Percentiles rank a stretch among this genome's conserved stretches.
Evolutionary conservation across 2,329 filamentous ascomycete species (phyloP).

Genomic region (Monosporascus sp.): DNA sequence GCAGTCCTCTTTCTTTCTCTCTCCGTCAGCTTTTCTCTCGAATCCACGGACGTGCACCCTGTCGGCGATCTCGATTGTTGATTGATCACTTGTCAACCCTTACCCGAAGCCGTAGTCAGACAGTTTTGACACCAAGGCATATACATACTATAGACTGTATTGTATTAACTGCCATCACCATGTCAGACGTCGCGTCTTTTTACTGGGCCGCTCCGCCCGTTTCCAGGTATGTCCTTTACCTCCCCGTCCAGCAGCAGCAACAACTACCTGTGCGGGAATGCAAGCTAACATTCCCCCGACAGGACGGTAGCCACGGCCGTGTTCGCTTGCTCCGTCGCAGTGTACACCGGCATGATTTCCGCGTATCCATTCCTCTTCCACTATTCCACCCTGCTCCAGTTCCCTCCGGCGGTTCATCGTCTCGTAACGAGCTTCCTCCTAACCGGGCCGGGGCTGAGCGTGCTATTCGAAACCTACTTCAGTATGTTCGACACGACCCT

Average conservation of each 20-base stretch:
- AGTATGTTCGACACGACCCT: conserved; percentile 33
- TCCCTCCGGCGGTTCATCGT: conserved; percentile 44
- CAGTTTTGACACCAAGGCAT: not conserved
- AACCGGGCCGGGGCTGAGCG: conserved; percentile 35
- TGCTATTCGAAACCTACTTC: conserved; percentile 72
- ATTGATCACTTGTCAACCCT: too few relatives aligned
- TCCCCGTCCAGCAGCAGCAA: not conserved
- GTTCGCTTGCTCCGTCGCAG: conserved; percentile 56
- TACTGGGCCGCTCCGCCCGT: conserved; percentile 38
- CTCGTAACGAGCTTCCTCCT: conserved; percentile 38
- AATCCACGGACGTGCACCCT: too few relatives aligned
- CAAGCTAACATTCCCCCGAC: conserved; percentile 14
- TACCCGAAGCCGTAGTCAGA: not conserved
- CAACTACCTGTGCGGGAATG: not conserved
- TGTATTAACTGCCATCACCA: conserved; percentile 14
- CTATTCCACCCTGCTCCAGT: conserved; percentile 46
- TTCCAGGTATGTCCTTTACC: conserved; percentile 28
- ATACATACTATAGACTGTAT: not conserved
- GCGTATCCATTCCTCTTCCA: conserved; percentile 50
- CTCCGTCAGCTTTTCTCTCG: not conserved
- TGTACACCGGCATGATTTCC: conserved; percentile 52
- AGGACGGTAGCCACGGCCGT: conserved; percentile 65
- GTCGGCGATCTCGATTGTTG: too few relatives aligned
- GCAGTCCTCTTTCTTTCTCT: conserved; percentile 9
- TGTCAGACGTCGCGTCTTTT: conserved; percentile 35